A percentile compares a stretch with the other conserved stretches of the same genome.
phyloP scores from a whole-genome alignment of 805 yeast genomes.

The Candida gorgasii region DNA sequence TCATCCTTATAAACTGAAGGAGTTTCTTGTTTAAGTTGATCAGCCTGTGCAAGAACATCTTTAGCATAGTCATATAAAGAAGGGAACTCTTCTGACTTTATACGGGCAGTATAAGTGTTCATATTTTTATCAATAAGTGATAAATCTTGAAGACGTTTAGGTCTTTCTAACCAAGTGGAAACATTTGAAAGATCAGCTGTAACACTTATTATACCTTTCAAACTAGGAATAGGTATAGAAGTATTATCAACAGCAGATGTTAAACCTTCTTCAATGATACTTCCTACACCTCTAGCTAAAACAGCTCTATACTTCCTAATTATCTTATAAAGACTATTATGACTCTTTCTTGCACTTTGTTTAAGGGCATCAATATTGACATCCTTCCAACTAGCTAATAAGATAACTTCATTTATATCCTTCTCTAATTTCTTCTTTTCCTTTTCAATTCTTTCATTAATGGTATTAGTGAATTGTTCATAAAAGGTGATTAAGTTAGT shows the following conservation, averaged over 20 bases:
- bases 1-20: slow-evolving; percentile 72
- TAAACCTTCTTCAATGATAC: slow-evolving; percentile 60
- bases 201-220: slow-evolving; percentile 3
- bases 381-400: slow-evolving; percentile 96
- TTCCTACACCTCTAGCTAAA: slow-evolving; percentile 50
- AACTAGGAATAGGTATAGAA: slow-evolving; percentile 21
- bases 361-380: slow-evolving; percentile 90
- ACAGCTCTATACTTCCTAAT: slow-evolving; percentile 77
- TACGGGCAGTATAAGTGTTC: slow-evolving; percentile 43
- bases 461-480: slow-evolving; percentile 56
- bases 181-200: slow-evolving; percentile 34
- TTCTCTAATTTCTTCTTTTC: slow-evolving; percentile 65
- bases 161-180: slow-evolving; percentile 56
- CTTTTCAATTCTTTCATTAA: slow-evolving; percentile 46
- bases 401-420: slow-evolving; percentile 78
- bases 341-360: slow-evolving; percentile 91
- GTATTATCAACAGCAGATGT: not conserved
- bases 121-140: slow-evolving; percentile 55
- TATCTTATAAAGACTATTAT: slow-evolving; percentile 76
- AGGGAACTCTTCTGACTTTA: slow-evolving; percentile 43
- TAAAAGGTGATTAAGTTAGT: slow-evolving; percentile 63
- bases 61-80: slow-evolving; percentile 55
- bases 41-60: slow-evolving; percentile 57
- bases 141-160: slow-evolving; percentile 54
- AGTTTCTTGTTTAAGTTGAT: slow-evolving; percentile 69